Percentiles rank a stretch among this genome's conserved stretches.
phyloP scores from a whole-genome alignment of 345 rosid species.

The Sapria himalayana region DNA sequence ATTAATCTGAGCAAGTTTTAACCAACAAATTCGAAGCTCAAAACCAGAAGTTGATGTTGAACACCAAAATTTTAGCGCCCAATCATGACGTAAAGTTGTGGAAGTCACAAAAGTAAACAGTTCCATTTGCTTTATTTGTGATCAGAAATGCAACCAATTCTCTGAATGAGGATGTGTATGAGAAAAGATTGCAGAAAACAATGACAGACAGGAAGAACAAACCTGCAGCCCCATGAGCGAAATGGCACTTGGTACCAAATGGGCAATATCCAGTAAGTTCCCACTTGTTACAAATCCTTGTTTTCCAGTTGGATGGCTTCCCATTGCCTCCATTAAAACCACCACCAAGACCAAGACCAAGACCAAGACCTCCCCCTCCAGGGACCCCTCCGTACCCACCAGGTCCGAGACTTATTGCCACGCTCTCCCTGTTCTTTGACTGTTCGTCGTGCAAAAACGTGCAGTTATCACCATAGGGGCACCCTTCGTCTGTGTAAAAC shows the following conservation, averaged over 20 bases:
- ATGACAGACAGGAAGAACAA: constrained; percentile 5
- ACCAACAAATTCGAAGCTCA: too few relatives aligned
- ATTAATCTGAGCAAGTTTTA: too few relatives aligned
- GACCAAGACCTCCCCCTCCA: constrained; percentile 16
- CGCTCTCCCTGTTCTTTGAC: constrained; percentile 84
- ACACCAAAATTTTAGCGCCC: too few relatives aligned
- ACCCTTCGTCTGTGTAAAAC: constrained; percentile 88
- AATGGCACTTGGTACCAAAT: constrained; percentile 87
- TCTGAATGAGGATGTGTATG: too few relatives aligned
- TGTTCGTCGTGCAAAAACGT: constrained; percentile 83
- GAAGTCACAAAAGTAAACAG: too few relatives aligned
- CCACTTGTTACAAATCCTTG: constrained; percentile 93
- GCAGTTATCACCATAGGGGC: constrained; percentile 86
- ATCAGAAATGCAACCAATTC: too few relatives aligned
- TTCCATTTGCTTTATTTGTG: too few relatives aligned
- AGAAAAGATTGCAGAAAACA: too few relatives aligned
- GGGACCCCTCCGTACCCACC: constrained; percentile 55
- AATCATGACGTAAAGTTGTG: too few relatives aligned
- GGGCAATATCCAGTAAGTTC: constrained; percentile 93
- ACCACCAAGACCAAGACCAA: constrained; percentile 11
- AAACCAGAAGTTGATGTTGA: too few relatives aligned
- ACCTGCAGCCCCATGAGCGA: constrained; percentile 90
- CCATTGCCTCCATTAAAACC: constrained; percentile 18
- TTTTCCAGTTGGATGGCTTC: constrained; percentile 96
- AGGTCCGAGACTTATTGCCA: constrained; percentile 84